phyloP scores from a whole-genome alignment of 2,329 filamentous ascomycete species.

The Coniochaeta prunicola region DNA sequence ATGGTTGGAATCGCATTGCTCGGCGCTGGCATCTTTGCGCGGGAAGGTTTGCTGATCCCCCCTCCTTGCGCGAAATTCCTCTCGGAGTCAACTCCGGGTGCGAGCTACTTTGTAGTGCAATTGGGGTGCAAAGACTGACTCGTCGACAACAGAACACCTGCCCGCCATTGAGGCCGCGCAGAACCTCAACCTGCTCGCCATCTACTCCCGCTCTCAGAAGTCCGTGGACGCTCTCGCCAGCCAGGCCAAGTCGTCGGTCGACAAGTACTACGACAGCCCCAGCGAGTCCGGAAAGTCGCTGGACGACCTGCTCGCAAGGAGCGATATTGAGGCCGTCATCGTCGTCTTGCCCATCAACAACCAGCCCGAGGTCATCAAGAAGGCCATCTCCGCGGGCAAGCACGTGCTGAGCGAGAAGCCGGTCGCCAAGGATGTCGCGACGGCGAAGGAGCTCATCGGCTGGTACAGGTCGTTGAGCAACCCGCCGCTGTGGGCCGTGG shows the following conservation, averaged over 20 bases:
- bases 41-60: conserved; percentile 12
- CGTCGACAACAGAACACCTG: conserved; percentile 18
- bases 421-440: conserved; percentile 46
- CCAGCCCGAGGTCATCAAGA: conserved; percentile 52
- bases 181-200: conserved; percentile 49
- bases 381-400: conserved; percentile 56
- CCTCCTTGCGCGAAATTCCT: neutral
- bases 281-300: conserved; percentile 33
- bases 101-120: neutral
- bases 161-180: conserved; percentile 52
- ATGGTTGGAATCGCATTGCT: conserved; percentile 24
- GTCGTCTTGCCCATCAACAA: conserved; percentile 55
- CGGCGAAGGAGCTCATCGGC: conserved; percentile 15
- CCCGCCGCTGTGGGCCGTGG: conserved; percentile 48
- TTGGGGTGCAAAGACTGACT: conserved; percentile 1
- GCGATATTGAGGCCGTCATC: conserved; percentile 48
- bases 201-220: conserved; percentile 56
- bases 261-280: conserved; percentile 52
- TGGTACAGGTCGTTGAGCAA: conserved; percentile 21
- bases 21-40: conserved; percentile 27
- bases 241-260: conserved; percentile 21
- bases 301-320: conserved; percentile 42
- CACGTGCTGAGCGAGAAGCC: conserved; percentile 67
- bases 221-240: conserved; percentile 42
- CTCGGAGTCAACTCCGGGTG: neutral